A percentile compares a stretch with the other conserved stretches of the same genome.
Evolutionary conservation across 1,284 basidiomycete genomes (phyloP).

Genomic region (Austropuccinia psidii): DNA sequence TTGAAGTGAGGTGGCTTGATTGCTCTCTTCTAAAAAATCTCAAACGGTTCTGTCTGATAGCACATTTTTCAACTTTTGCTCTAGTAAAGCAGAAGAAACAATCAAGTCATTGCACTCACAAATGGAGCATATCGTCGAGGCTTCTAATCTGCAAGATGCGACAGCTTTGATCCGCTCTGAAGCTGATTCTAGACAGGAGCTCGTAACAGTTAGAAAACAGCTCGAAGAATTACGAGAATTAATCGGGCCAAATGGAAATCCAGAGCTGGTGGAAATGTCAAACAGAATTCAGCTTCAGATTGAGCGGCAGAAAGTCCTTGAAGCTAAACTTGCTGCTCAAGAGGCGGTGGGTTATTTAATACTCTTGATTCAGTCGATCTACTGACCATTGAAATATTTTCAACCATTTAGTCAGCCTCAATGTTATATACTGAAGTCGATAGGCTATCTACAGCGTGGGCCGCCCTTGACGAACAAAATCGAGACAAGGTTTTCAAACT

Average conservation of each 20-base stretch:
- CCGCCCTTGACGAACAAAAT: constrained; percentile 71
- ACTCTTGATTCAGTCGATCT: background rate
- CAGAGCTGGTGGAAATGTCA: constrained; percentile 1
- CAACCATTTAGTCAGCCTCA: constrained; percentile 57
- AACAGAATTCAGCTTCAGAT: background rate
- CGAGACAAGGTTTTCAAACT: constrained; percentile 78
- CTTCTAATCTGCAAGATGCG: constrained; percentile 14
- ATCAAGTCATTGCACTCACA: constrained; percentile 55
- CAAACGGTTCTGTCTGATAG: constrained; percentile 34
- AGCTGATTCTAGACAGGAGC: constrained; percentile 20
- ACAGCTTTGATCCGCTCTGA: constrained; percentile 31
- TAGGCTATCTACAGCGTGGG: constrained; percentile 76
- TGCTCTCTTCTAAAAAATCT: constrained; percentile 28
- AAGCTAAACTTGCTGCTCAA: constrained; percentile 48
- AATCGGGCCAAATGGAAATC: background rate
- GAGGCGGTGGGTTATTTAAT: constrained; percentile 47
- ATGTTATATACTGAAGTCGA: constrained; percentile 78
- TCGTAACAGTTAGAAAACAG: constrained; percentile 1
- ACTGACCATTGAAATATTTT: background rate
- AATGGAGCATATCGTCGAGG: constrained; percentile 52
- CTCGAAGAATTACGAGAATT: background rate
- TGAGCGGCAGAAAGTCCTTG: constrained; percentile 15
- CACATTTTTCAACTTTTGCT: constrained; percentile 9
- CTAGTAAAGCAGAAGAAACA: constrained; percentile 56
- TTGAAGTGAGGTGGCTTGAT: constrained; percentile 54